These are phyloP conservation scores for Castanea mollissima DNA, from an alignment of 306 rosid genomes.

Conservation along the genomic window DNA sequence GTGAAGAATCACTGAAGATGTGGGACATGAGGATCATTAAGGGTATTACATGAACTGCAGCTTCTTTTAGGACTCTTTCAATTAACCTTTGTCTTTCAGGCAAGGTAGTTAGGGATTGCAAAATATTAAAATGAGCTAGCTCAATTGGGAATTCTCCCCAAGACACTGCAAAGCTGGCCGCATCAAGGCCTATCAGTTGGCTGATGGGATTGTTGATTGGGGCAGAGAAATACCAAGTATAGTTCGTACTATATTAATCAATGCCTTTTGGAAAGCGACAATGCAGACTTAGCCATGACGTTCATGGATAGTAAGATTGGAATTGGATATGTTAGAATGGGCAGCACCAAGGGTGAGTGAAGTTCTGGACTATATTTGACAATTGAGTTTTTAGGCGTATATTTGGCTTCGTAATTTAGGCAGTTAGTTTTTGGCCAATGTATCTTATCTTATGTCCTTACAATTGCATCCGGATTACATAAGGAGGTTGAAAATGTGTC, in stretches of 20 bases:
- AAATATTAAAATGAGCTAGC: slow-evolving; percentile 87
- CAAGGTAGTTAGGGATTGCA: slow-evolving; percentile 86
- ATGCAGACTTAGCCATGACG: slow-evolving; percentile 73
- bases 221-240: slow-evolving; percentile 88
- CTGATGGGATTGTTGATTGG: slow-evolving; percentile 89
- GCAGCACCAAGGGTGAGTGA: slow-evolving; percentile 74
- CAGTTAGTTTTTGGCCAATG: no score
- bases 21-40: slow-evolving; percentile 86
- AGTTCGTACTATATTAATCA: slow-evolving; percentile 65
- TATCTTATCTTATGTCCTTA: no score
- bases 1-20: slow-evolving; percentile 73
- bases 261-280: slow-evolving; percentile 88
- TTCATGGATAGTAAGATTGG: slow-evolving; percentile 93
- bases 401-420: no score
- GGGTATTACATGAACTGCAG: slow-evolving; percentile 76
- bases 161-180: slow-evolving; percentile 72
- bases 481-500: no score
- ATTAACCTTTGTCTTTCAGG: slow-evolving; percentile 81
- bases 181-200: slow-evolving; percentile 82
- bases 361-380: slow-evolving; percentile 48
- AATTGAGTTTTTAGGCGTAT: no score
- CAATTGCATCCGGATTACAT: no score
- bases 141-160: slow-evolving; percentile 78
- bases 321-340: slow-evolving; percentile 79
- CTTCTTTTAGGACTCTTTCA: slow-evolving; percentile 82